Evolutionary conservation across 169 alveolate genomes (phyloP).

Genomic region (Theileria orientalis): DNA sequence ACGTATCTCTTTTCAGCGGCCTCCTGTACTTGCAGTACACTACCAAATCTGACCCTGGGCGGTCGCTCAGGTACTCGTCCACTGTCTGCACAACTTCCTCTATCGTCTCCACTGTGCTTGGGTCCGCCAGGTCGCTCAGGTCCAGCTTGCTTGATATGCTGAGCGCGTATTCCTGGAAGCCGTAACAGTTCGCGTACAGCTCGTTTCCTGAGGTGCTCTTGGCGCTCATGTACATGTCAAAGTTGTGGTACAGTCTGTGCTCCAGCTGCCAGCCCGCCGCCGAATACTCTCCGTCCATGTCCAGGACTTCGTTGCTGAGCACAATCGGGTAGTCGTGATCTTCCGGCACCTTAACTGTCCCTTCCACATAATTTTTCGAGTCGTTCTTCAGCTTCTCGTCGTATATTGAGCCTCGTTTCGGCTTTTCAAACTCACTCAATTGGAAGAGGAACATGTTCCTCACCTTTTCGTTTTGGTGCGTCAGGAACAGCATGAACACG

Average conservation of each 20-base stretch:
- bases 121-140: conserved; percentile 3
- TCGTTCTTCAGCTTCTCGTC: neutral
- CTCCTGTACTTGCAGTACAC: conserved; percentile 17
- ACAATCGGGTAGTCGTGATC: conserved; percentile 6
- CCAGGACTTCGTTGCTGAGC: conserved; percentile 44
- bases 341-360: neutral
- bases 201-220: conserved; percentile 12
- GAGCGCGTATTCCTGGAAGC: conserved; percentile 13
- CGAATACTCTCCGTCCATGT: conserved; percentile 47
- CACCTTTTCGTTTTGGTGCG: conserved; percentile 22
- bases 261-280: conserved; percentile 37
- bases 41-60: conserved; percentile 24
- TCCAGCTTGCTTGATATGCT: conserved; percentile 11
- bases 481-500: conserved; percentile 17
- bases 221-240: conserved; percentile 8
- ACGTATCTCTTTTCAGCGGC: neutral
- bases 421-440: neutral
- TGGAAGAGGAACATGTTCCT: conserved; percentile 20
- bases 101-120: neutral
- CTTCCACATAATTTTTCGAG: neutral
- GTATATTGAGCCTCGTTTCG: neutral
- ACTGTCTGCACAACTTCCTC: neutral
- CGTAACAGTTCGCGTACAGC: conserved; percentile 9
- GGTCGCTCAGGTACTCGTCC: conserved; percentile 11
- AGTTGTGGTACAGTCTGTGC: conserved; percentile 9